Evolutionary conservation across 2,329 filamentous ascomycete genomes (phyloP).

Genomic region (Metarhizium album): DNA sequence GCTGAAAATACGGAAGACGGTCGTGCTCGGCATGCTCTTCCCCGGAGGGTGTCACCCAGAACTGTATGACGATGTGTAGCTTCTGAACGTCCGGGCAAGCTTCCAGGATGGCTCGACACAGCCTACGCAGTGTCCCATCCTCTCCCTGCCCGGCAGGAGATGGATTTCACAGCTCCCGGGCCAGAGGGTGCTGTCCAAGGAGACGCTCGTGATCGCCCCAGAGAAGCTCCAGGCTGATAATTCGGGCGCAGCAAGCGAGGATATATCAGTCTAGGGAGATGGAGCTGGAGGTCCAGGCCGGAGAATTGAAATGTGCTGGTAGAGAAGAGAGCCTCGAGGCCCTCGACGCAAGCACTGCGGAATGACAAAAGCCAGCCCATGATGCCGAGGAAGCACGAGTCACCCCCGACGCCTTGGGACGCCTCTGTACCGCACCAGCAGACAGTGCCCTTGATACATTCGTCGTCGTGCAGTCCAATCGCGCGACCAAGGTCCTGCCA

Average conservation of each 20-base stretch:
- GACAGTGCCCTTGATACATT: not conserved
- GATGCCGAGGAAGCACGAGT: conserved; percentile 10
- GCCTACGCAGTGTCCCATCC: too few relatives aligned
- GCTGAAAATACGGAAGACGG: conserved; percentile 1
- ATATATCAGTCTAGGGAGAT: not conserved
- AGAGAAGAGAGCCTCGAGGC: conserved; percentile 13
- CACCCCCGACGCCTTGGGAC: not conserved
- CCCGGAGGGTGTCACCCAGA: not conserved
- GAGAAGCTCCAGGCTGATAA: not conserved
- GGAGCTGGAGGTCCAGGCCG: not conserved
- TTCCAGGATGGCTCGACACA: too few relatives aligned
- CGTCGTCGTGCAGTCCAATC: not conserved
- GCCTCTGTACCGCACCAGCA: not conserved
- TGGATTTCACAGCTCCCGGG: not conserved
- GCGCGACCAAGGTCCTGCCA: not conserved
- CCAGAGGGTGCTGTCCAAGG: not conserved
- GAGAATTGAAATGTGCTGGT: conserved; percentile 12
- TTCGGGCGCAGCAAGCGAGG: not conserved
- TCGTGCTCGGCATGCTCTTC: not conserved
- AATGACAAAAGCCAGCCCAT: conserved; percentile 16
- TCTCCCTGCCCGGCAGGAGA: too few relatives aligned
- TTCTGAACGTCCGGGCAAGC: too few relatives aligned
- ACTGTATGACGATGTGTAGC: not conserved
- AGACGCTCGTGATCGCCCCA: not conserved
- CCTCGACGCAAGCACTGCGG: conserved; percentile 13